Conservation (phyloP, 148 eudicot species). For the Fallopia convolvulus region DNA sequence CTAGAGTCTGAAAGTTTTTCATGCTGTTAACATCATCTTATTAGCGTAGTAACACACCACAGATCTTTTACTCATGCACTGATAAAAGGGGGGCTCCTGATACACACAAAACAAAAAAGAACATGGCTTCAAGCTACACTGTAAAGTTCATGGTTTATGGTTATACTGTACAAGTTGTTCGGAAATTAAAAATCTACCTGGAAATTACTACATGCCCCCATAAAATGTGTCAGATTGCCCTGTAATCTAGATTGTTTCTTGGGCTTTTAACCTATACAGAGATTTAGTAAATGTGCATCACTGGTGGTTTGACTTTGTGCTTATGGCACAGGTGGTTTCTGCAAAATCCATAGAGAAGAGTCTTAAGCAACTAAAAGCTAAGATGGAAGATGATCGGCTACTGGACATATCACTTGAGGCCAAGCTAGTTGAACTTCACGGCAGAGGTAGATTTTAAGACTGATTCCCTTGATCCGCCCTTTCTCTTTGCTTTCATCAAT, state of each 20-base stretch:
- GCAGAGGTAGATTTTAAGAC: slow-evolving; percentile 46
- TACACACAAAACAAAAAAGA: background rate
- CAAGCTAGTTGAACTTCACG: slow-evolving; percentile 60
- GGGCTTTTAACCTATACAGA: background rate
- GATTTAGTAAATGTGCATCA: background rate
- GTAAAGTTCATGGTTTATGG: background rate
- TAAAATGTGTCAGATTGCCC: background rate
- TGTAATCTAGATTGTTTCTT: background rate
- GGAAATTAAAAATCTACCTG: background rate
- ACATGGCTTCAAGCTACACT: background rate
- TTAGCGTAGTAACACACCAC: background rate
- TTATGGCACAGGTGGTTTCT: slow-evolving; percentile 57
- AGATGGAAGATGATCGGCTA: slow-evolving; percentile 67
- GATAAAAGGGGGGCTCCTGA: background rate
- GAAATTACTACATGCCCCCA: background rate
- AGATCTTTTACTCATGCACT: background rate
- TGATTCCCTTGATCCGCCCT: slow-evolving; percentile 4
- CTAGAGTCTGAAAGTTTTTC: background rate
- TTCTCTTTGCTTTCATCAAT: background rate
- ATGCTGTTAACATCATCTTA: background rate
- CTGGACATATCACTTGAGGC: slow-evolving; percentile 65
- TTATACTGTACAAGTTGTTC: background rate
- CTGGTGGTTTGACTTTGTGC: background rate
- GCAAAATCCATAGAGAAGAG: slow-evolving; percentile 74
- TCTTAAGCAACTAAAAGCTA: slow-evolving; percentile 59